Evolutionary conservation across 2,329 filamentous ascomycete species (phyloP), one percentile per base, ranked within the genome.

Genomic region (Cladobotryum mycophilum): DNA sequence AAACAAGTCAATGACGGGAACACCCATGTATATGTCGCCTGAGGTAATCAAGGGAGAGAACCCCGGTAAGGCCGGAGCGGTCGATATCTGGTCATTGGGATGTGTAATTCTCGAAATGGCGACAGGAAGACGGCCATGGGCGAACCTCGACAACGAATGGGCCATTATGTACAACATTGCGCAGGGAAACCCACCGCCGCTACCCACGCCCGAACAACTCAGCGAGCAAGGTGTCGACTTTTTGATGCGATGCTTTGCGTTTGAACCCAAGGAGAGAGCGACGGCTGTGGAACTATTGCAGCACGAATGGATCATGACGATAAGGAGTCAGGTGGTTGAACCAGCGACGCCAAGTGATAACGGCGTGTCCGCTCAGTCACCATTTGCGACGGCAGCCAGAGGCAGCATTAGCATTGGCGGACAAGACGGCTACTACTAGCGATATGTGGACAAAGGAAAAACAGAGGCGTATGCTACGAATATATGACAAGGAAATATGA

Each of bases 141-240:
- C 90, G 22, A 89, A 86, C 57, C 82, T 97, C 43, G 93, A 99
- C 73, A 99, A 99, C 65, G 93, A 99, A 69, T 99, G 91, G 90
- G 93, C 93, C 40, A 97, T 99, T 72, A 99, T 99, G 93, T 99
- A 96, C 78, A 97, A 97, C 74, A 99, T 99, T 63, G 93, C 93
- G 1, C 92, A 96, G 66, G 93, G 93, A 57, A 95, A 96, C 61
- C 88, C 90, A 45, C 93, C 93, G 5, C 86, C 89, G 64, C 76
- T 96, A 50, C 93, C 93, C 2, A 78, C 81, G 1, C 67, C 75
- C 1, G 92, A 97, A 47, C 92, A 97, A 69, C 80, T 99, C 56
- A 93, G 88, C 62, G 80, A 85, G 0, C 71, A 82, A 50, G 93
- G 93, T 18, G 84, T 96, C 56, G 90, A 97, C 65, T 97, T 99